phyloP scores from a whole-genome alignment of 371 early-diverging fungal species.

The Mortierella sp. region DNA sequence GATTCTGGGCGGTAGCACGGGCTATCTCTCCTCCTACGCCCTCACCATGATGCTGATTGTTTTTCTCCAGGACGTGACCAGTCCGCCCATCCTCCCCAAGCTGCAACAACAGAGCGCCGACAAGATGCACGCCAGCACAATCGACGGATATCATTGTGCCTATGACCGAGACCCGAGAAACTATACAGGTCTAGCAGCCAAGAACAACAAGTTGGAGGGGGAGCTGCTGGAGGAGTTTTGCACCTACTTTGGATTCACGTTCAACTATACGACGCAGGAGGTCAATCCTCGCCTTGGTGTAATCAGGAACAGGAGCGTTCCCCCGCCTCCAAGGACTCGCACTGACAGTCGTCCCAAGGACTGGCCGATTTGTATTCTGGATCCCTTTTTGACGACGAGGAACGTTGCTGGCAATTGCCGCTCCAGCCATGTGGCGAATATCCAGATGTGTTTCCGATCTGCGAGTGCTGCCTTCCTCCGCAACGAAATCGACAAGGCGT shows the following conservation, averaged over 20 bases:
- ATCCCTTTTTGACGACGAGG: neutral
- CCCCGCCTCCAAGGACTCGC: neutral
- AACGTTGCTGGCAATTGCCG: neutral
- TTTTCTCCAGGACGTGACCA: neutral
- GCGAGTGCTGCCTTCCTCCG: neutral
- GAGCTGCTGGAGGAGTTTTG: slow-evolving; percentile 72
- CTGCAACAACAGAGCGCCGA: slow-evolving; percentile 11
- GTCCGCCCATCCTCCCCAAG: neutral
- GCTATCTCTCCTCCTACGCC: neutral
- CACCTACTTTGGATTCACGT: slow-evolving; percentile 63
- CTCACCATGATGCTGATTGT: neutral
- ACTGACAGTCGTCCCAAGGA: neutral
- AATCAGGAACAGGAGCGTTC: neutral
- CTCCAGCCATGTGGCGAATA: neutral
- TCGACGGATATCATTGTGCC: neutral
- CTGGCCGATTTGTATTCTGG: neutral
- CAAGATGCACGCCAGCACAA: neutral
- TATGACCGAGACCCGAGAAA: slow-evolving; percentile 26
- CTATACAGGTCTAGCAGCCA: slow-evolving; percentile 61
- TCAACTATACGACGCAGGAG: slow-evolving; percentile 63
- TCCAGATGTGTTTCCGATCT: neutral
- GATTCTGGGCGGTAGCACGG: neutral
- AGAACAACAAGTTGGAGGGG: slow-evolving; percentile 58
- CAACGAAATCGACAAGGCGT: neutral
- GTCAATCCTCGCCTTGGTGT: slow-evolving; percentile 54